Conservation (phyloP, 2,329 filamentous ascomycete genomes). For the Rutstroemia sp. region DNA sequence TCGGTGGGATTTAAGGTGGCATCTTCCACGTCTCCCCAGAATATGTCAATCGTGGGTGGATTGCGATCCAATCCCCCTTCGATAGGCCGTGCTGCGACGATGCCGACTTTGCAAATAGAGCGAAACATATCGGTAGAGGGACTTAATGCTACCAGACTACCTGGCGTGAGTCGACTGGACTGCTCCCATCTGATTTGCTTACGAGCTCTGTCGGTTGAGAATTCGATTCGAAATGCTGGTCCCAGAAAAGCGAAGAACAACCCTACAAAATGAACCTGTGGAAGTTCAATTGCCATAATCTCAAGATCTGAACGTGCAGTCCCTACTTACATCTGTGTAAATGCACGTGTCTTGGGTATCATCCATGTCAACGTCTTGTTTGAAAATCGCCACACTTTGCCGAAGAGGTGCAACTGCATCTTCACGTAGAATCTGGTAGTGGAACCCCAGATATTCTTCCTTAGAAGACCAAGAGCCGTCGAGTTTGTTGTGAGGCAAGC, state of each 20-base stretch:
- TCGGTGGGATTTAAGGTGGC: conserved; percentile 60
- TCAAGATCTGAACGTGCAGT: background rate
- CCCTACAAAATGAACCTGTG: conserved; percentile 58
- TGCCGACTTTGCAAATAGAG: conserved; percentile 59
- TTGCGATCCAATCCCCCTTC: conserved; percentile 52
- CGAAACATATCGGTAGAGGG: conserved; percentile 53
- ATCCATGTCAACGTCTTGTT: conserved; percentile 41
- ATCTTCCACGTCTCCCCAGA: conserved; percentile 56
- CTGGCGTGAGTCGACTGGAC: conserved; percentile 44
- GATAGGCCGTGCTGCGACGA: conserved; percentile 63
- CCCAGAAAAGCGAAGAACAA: conserved; percentile 57
- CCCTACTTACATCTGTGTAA: conserved; percentile 56
- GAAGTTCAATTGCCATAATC: background rate
- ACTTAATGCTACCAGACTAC: conserved; percentile 46
- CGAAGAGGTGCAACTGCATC: conserved; percentile 66
- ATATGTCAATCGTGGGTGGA: conserved; percentile 68
- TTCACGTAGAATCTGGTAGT: conserved; percentile 70
- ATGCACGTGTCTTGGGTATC: conserved; percentile 55
- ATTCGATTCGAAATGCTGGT: conserved; percentile 59
- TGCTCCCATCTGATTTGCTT: conserved; percentile 60
- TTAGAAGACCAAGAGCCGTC: conserved; percentile 51
- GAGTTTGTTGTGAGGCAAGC: conserved; percentile 42
- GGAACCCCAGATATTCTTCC: conserved; percentile 60
- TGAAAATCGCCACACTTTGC: conserved; percentile 53
- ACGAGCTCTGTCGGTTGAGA: conserved; percentile 58